Evolutionary conservation across 345 rosid genomes (phyloP), one percentile per base, ranked within the genome.

Genomic region (Eucalyptus urophylla): DNA sequence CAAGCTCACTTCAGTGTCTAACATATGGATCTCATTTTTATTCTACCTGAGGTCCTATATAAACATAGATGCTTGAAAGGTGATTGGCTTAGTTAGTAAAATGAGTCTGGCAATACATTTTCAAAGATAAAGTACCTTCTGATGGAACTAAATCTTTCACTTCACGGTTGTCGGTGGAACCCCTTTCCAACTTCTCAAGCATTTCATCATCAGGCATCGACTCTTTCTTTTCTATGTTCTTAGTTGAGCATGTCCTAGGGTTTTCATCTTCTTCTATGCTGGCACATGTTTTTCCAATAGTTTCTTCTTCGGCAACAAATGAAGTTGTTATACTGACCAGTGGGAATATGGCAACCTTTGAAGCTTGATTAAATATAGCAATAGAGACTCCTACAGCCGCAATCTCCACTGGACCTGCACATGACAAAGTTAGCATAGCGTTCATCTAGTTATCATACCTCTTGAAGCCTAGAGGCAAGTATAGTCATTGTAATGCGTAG

Each of bases 331-430:
- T 94, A 60, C 96, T 97, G 86, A 97, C 97, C 49, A 98, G 92
- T 5, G 99, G 99, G 91, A 96, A 97, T 58, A 96, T 95, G 22
- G 99, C 95, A 29, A 98, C 92, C 88, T 91, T 97, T 10, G 99
- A 98, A 80, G 97, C 99, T 94, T 98, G 99, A 89, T 98, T 97
- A 93, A 97, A 96, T 92, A 98, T 95, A 33, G 99, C 99, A 44
- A 98, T 96, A 29, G 99, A 90, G 33, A 98, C 99, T 88, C 99
- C 99, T 19, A 98, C 99, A 24, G 99, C 99, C 13, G 99, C 99
- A 88, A 97, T 92, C 90, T 98, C 96, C 90, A 97, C 97, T 3
- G 99, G 93, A 65, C 99, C 99, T 94, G 90, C 44, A 88, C 45
- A 53, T n/a, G 62, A 31, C 87, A 53, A 19, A 53, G 7, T 51